Evolutionary conservation across 2,329 filamentous ascomycete genomes (phyloP).

Genomic region (Calonectria fujianensis): DNA sequence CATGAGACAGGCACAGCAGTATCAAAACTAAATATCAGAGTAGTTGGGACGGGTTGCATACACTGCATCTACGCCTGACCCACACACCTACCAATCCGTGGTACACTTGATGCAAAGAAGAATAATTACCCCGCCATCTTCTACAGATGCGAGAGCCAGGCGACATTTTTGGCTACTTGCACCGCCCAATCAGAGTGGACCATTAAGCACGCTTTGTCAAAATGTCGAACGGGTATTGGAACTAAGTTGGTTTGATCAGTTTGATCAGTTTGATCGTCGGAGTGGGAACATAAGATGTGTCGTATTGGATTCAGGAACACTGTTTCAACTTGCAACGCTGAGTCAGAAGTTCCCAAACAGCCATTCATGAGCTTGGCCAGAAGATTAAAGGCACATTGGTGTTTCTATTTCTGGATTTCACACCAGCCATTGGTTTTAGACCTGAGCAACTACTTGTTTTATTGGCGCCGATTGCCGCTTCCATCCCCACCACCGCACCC

Average conservation of each 20-base stretch:
- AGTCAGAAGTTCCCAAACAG: slow-evolving; percentile 5
- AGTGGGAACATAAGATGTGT: background rate
- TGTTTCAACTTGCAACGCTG: background rate
- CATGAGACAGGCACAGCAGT: background rate
- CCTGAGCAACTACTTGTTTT: background rate
- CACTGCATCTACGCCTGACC: background rate
- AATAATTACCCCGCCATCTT: background rate
- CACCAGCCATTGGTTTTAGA: background rate
- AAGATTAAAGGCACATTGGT: background rate
- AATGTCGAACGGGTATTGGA: background rate
- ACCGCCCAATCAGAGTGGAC: background rate
- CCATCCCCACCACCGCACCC: background rate
- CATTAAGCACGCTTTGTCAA: background rate
- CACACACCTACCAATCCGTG: background rate
- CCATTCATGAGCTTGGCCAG: background rate
- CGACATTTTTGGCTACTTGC: background rate
- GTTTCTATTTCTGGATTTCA: background rate
- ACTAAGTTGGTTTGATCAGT: background rate
- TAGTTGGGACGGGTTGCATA: background rate
- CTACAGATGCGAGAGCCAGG: background rate
- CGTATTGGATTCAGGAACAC: background rate
- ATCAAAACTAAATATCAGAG: background rate
- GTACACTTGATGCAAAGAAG: background rate
- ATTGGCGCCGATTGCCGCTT: background rate
- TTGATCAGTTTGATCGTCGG: background rate